phyloP scores from a whole-genome alignment of 768 basidiomycete genomes.

The Rhodotorula toruloides region DNA sequence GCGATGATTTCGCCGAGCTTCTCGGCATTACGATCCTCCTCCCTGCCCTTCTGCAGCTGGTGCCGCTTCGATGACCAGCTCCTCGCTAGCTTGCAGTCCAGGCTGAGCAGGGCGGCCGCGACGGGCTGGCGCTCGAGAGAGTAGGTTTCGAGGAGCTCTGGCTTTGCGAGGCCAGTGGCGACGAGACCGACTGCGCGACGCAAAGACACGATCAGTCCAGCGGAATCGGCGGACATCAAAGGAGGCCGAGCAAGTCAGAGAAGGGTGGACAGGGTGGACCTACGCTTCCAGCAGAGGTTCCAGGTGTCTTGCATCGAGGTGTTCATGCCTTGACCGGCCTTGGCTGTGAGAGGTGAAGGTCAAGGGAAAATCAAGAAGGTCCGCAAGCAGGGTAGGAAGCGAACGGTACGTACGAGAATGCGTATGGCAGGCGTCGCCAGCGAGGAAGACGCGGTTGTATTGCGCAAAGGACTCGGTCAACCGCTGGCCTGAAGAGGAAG shows the following conservation, averaged over 20 bases:
- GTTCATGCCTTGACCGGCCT: constrained; percentile 54
- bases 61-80: constrained; percentile 69
- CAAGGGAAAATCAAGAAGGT: neutral
- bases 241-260: too few relatives aligned
- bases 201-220: neutral
- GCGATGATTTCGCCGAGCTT: constrained; percentile 38
- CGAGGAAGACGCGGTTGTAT: constrained; percentile 66
- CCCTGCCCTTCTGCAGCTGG: constrained; percentile 49
- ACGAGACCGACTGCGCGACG: constrained; percentile 35
- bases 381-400: neutral
- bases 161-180: constrained; percentile 38
- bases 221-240: too few relatives aligned
- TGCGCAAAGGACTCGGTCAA: constrained; percentile 62
- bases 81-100: constrained; percentile 58
- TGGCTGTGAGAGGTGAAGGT: constrained; percentile 32
- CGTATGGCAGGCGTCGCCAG: constrained; percentile 52
- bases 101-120: constrained; percentile 67
- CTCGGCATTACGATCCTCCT: constrained; percentile 37
- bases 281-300: constrained; percentile 39
- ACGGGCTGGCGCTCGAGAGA: constrained; percentile 55
- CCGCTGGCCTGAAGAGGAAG: too few relatives aligned
- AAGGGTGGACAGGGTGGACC: neutral
- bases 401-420: constrained; percentile 27
- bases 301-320: constrained; percentile 40
- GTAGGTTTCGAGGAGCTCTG: constrained; percentile 39